A percentile compares a stretch with the other conserved stretches of the same genome.
Evolutionary conservation across 164 flowering plant genomes (phyloP).

Genomic region (Berberis thunbergii): DNA sequence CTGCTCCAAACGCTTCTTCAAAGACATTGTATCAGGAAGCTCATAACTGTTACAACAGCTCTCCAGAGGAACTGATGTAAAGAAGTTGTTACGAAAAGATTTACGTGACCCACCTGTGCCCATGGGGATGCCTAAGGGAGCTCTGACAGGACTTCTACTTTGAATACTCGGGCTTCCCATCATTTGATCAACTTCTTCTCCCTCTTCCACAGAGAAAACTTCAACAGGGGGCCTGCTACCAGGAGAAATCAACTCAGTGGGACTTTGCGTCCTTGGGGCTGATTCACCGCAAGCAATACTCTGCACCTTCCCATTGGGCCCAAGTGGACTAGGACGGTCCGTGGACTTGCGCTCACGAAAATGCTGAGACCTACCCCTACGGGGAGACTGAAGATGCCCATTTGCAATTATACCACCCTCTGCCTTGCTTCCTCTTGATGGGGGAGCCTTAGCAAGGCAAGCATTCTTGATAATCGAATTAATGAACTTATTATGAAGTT

Average conservation of each 20-base stretch:
- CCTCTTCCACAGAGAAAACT: conserved; percentile 74
- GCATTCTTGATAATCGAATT: conserved; percentile 60
- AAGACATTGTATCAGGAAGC: conserved; percentile 61
- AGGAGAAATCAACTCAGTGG: conserved; percentile 52
- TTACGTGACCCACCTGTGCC: conserved; percentile 33
- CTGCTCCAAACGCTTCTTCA: conserved; percentile 43
- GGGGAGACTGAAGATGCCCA: conserved; percentile 45
- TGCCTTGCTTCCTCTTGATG: conserved; percentile 23
- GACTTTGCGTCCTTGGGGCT: conserved; percentile 37
- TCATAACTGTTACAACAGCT: conserved; percentile 44
- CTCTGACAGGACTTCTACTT: conserved; percentile 72
- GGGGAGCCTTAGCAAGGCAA: conserved; percentile 43
- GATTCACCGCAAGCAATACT: conserved; percentile 29
- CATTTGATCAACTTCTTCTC: conserved; percentile 88
- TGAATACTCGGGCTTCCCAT: conserved; percentile 59
- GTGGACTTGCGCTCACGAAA: conserved; percentile 35
- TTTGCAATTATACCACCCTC: conserved; percentile 27
- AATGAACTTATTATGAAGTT: conserved; percentile 64
- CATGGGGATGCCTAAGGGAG: conserved; percentile 76
- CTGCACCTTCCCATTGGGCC: conserved; percentile 37
- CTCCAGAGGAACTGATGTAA: conserved; percentile 14
- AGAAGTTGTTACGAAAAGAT: conserved; percentile 20
- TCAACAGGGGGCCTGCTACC: conserved; percentile 67
- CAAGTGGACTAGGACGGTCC: conserved; percentile 57
- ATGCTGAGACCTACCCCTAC: conserved; percentile 43